phyloP scores from a whole-genome alignment of 371 early-diverging fungal species.

The Mucor mucedo region DNA sequence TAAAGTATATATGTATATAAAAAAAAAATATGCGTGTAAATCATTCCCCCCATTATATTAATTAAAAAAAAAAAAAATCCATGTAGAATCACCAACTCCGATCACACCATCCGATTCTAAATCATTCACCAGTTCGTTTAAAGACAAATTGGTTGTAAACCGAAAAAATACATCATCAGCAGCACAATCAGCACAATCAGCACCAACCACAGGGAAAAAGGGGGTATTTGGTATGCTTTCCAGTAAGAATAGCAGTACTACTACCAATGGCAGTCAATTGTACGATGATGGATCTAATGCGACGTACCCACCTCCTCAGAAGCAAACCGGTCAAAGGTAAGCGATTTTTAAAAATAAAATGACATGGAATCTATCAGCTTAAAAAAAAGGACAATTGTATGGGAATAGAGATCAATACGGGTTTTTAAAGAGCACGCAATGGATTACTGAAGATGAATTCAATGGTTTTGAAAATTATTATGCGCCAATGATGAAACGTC shows the following conservation, averaged over 20 bases:
- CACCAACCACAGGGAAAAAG: neutral
- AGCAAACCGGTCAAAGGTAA: conserved; percentile 25
- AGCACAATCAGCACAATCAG: no score
- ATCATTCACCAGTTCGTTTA: conserved; percentile 17
- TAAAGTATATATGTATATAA: neutral
- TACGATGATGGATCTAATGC: conserved; percentile 32
- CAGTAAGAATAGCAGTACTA: conserved; percentile 16
- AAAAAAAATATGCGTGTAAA: neutral
- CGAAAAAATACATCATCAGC: neutral
- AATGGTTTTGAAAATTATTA: conserved; percentile 63
- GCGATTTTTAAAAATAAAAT: no score
- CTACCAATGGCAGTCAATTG: conserved; percentile 13
- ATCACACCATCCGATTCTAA: conserved; percentile 11
- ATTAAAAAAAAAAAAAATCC: neutral
- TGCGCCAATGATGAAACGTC: conserved; percentile 61
- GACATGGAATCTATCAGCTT: no score
- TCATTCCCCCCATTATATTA: neutral
- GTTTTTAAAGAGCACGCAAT: conserved; percentile 66
- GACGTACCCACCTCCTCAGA: conserved; percentile 34
- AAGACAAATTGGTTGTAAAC: conserved; percentile 3
- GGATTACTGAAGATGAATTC: conserved; percentile 62
- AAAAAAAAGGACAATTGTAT: no score
- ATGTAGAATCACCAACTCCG: conserved; percentile 21
- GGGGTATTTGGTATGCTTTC: conserved; percentile 15
- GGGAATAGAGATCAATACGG: conserved; percentile 67